These are phyloP conservation scores for Polychaeton citri DNA, from an alignment of 2,329 filamentous ascomycete species.

Conservation along the genomic window DNA sequence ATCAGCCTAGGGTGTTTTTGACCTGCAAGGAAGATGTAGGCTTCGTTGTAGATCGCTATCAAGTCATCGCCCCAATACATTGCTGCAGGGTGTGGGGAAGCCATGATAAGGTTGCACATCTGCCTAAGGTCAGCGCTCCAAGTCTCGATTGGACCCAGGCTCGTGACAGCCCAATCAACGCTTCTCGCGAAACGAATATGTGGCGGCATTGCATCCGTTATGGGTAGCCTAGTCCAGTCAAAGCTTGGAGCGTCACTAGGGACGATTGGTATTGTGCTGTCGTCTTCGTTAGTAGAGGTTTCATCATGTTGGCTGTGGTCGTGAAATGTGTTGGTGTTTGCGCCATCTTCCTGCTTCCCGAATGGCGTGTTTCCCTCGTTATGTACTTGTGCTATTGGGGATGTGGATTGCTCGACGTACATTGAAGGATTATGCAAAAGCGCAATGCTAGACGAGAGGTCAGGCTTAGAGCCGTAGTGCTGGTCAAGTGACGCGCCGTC, in stretches of 20 bases:
- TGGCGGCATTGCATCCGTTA: slow-evolving; percentile 48
- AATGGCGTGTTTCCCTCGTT: background rate
- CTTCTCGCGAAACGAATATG: slow-evolving; percentile 63
- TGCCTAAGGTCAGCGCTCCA: slow-evolving; percentile 58
- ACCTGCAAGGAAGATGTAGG: slow-evolving; percentile 57
- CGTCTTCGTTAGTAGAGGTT: slow-evolving; percentile 19
- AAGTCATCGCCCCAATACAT: slow-evolving; percentile 68
- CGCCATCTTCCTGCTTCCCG: background rate
- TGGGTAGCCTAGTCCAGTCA: slow-evolving; percentile 66
- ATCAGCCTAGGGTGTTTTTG: slow-evolving; percentile 65
- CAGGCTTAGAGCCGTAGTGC: background rate
- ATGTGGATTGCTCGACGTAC: slow-evolving; percentile 26
- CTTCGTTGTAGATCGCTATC: slow-evolving; percentile 59
- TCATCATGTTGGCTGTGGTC: slow-evolving; percentile 16
- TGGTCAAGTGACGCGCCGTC: no score
- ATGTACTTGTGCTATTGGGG: slow-evolving; percentile 17
- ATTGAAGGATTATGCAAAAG: slow-evolving; percentile 1
- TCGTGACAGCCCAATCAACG: slow-evolving; percentile 59
- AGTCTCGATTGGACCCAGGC: slow-evolving; percentile 59
- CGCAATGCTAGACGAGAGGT: slow-evolving; percentile 1
- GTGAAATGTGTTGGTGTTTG: background rate
- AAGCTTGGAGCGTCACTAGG: slow-evolving; percentile 41
- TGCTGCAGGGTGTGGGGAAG: slow-evolving; percentile 50
- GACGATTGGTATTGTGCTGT: slow-evolving; percentile 15
- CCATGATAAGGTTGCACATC: slow-evolving; percentile 76